Percentiles rank a stretch among this genome's conserved stretches.
phyloP scores from a whole-genome alignment of 202 grass and related monocot species.

The Schoenoplectus triqueter region DNA sequence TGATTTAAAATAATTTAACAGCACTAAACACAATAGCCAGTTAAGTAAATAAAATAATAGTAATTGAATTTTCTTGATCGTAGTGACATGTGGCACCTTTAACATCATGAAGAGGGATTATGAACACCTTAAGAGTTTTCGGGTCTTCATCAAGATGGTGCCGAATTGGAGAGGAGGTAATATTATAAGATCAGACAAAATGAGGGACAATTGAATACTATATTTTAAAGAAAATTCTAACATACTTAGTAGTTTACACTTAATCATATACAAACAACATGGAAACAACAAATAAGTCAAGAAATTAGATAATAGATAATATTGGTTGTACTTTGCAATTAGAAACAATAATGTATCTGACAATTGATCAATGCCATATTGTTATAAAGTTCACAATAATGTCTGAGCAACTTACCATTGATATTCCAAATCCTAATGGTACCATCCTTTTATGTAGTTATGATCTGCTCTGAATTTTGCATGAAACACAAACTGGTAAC shows the following conservation, averaged over 20 bases:
- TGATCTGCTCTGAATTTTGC: slow-evolving; percentile 81
- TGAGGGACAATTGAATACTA: background rate
- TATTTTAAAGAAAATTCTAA: slow-evolving; percentile 10
- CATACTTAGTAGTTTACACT: background rate
- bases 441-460: slow-evolving; percentile 95
- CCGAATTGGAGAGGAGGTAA: slow-evolving; percentile 55
- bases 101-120: slow-evolving; percentile 75
- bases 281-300: background rate
- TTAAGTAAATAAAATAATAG: no score
- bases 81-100: slow-evolving; percentile 74
- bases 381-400: background rate
- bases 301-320: background rate
- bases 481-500: slow-evolving; percentile 86
- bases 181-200: slow-evolving; percentile 38
- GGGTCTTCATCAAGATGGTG: slow-evolving; percentile 98
- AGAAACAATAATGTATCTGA: slow-evolving; percentile 20
- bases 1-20: no score
- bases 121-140: slow-evolving; percentile 80
- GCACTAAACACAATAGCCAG: no score
- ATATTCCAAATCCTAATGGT: slow-evolving; percentile 93
- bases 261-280: slow-evolving; percentile 13
- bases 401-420: slow-evolving; percentile 63
- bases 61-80: slow-evolving; percentile 42
- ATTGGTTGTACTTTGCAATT: slow-evolving; percentile 13
- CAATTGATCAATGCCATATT: background rate